These are phyloP conservation scores for Singerocomus rubriflavus DNA, from an alignment of 1,284 basidiomycete genomes.

Conservation along the genomic window DNA sequence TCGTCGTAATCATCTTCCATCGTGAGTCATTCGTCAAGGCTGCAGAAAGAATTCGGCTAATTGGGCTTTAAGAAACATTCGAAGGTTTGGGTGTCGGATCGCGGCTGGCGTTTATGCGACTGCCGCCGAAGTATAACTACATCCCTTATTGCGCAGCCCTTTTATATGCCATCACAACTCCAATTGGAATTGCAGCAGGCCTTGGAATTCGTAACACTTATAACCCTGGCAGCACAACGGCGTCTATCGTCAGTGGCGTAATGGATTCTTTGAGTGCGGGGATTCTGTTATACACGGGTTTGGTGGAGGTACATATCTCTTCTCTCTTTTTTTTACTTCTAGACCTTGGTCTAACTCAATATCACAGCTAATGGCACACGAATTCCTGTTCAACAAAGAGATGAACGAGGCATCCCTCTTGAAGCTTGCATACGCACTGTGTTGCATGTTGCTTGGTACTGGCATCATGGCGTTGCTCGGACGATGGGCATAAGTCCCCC, in stretches of 20 bases:
- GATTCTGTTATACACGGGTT: slow-evolving; percentile 87
- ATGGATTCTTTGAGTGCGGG: slow-evolving; percentile 87
- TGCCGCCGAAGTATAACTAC: slow-evolving; percentile 59
- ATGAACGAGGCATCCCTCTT: slow-evolving; percentile 69
- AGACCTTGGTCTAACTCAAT: not conserved
- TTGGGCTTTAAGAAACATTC: slow-evolving; percentile 64
- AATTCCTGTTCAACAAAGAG: slow-evolving; percentile 85
- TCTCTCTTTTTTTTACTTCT: not conserved
- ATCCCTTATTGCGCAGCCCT: slow-evolving; percentile 64
- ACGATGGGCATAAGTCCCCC: slow-evolving; percentile 63
- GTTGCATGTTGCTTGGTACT: slow-evolving; percentile 74
- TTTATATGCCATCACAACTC: slow-evolving; percentile 79
- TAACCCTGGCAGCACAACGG: slow-evolving; percentile 73
- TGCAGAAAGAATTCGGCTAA: slow-evolving; percentile 4
- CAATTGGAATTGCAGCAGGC: slow-evolving; percentile 80
- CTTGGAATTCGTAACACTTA: slow-evolving; percentile 81
- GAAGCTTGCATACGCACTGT: slow-evolving; percentile 67
- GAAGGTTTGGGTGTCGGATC: slow-evolving; percentile 91
- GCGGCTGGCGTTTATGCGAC: slow-evolving; percentile 70
- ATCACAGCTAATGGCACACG: slow-evolving; percentile 79
- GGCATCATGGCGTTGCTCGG: slow-evolving; percentile 85
- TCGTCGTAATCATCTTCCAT: slow-evolving; percentile 90
- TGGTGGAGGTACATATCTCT: slow-evolving; percentile 67
- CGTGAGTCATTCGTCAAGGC: slow-evolving; percentile 45
- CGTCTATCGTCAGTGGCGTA: slow-evolving; percentile 79